A percentile compares a stretch with the other conserved stretches of the same genome.
Evolutionary conservation across 768 basidiomycete genomes (phyloP).

Genomic region (Suillus placidus): DNA sequence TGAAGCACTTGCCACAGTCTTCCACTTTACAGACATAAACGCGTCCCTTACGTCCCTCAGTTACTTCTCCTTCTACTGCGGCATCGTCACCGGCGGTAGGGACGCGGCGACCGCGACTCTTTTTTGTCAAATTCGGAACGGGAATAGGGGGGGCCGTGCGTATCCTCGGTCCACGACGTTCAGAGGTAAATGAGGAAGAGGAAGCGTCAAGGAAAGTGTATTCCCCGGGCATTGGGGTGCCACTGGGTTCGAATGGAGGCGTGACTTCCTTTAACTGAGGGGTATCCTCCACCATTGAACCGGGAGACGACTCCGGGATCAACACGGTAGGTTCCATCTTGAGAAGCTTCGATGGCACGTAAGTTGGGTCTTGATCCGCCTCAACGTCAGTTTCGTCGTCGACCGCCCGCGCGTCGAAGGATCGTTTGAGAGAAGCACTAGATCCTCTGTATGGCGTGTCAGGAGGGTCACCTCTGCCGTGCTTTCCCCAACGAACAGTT

Average conservation of each 20-base stretch:
- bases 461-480: constrained; percentile 32
- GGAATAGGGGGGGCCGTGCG: constrained; percentile 65
- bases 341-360: constrained; percentile 31
- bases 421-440: constrained; percentile 32
- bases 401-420: constrained; percentile 38
- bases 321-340: constrained; percentile 30
- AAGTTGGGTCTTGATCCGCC: constrained; percentile 19
- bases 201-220: constrained; percentile 39
- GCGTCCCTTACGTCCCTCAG: constrained; percentile 36
- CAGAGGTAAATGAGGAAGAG: constrained; percentile 39
- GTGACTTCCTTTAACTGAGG: constrained; percentile 17
- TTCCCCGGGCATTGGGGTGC: constrained; percentile 35
- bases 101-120: constrained; percentile 76
- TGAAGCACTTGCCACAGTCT: constrained; percentile 73
- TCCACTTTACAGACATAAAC: constrained; percentile 67
- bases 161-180: constrained; percentile 49
- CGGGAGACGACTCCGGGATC: constrained; percentile 30
- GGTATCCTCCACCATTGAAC: constrained; percentile 31
- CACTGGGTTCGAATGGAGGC: constrained; percentile 13
- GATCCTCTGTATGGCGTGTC: constrained; percentile 27
- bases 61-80: constrained; percentile 24
- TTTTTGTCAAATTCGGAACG: constrained; percentile 79
- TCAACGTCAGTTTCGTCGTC: constrained; percentile 39
- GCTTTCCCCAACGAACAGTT: constrained; percentile 37
- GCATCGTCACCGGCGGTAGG: constrained; percentile 49